Conservation (phyloP, 192 early-diverging fungal genomes). For the Podila epigama region DNA sequence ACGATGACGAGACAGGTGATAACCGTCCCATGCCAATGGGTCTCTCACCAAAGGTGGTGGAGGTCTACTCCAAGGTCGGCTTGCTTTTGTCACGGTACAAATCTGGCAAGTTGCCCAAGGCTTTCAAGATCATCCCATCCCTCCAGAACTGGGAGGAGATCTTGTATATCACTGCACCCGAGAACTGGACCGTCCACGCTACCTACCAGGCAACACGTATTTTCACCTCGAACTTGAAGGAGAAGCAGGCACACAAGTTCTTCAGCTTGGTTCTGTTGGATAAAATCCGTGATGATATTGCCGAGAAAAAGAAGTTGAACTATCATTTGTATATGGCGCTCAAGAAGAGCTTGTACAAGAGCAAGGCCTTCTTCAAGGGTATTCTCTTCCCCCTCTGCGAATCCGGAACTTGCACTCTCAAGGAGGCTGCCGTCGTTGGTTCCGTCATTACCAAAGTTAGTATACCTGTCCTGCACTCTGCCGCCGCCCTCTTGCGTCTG, state of each 20-base stretch:
- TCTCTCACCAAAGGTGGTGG: constrained; percentile 89
- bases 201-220: constrained; percentile 95
- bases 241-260: constrained; percentile 91
- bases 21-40: constrained; percentile 56
- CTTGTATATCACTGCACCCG: constrained; percentile 88
- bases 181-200: constrained; percentile 96
- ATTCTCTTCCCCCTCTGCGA: constrained; percentile 96
- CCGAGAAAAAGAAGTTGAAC: constrained; percentile 97
- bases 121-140: constrained; percentile 98
- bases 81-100: constrained; percentile 89
- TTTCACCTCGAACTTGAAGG: constrained; percentile 97
- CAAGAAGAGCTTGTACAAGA: constrained; percentile 97
- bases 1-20: constrained; percentile 48
- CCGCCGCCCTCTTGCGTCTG: constrained; percentile 89
- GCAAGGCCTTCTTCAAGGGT: constrained; percentile 97
- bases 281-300: constrained; percentile 93
- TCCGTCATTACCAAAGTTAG: constrained; percentile 91
- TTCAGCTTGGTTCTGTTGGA: constrained; percentile 90
- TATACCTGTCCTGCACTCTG: constrained; percentile 95
- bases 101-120: constrained; percentile 94
- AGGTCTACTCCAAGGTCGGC: constrained; percentile 96
- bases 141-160: constrained; percentile 98
- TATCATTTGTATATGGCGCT: constrained; percentile 97
- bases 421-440: constrained; percentile 96
- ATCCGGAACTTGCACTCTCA: constrained; percentile 87